Conservation (phyloP, 2,329 filamentous ascomycete species). For the Colletotrichum ledebouriae region DNA sequence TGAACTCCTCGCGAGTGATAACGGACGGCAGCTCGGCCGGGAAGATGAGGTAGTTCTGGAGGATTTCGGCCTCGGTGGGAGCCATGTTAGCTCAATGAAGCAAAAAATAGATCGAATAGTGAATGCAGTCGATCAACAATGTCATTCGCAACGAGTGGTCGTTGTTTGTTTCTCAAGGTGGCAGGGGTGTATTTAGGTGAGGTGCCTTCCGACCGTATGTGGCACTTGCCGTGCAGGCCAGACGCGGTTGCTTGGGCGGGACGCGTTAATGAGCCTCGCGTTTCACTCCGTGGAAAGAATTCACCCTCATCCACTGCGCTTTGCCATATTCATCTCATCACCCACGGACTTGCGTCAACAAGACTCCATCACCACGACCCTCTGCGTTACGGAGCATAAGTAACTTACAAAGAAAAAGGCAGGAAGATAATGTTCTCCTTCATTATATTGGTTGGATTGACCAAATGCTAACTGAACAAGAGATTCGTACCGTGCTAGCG, state of each 20-base stretch:
- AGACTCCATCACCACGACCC: not conserved
- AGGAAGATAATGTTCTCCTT: constrained; percentile 9
- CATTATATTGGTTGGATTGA: not conserved
- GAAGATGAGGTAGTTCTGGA: constrained; percentile 82
- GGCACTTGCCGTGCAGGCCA: not conserved
- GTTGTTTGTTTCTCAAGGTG: not conserved
- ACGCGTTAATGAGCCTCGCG: constrained; percentile 42
- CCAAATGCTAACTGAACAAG: not conserved
- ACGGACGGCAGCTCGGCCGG: constrained; percentile 81
- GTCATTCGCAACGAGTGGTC: not conserved
- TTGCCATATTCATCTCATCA: constrained; percentile 34
- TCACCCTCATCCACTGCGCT: not conserved
- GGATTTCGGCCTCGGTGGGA: constrained; percentile 80
- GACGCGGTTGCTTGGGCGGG: constrained; percentile 33
- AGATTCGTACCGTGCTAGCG: constrained; percentile 36
- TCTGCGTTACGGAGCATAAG: not conserved
- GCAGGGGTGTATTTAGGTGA: constrained; percentile 7
- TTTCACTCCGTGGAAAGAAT: constrained; percentile 34
- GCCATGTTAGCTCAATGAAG: constrained; percentile 66
- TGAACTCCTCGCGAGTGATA: constrained; percentile 81
- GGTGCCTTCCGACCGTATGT: not conserved
- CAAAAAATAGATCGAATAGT: not conserved
- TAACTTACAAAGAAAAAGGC: not conserved
- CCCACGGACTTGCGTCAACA: not conserved
- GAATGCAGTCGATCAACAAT: not conserved